These are phyloP conservation scores for Esteya vermicola DNA, from an alignment of 2,329 filamentous ascomycete genomes.

Conservation along the genomic window DNA sequence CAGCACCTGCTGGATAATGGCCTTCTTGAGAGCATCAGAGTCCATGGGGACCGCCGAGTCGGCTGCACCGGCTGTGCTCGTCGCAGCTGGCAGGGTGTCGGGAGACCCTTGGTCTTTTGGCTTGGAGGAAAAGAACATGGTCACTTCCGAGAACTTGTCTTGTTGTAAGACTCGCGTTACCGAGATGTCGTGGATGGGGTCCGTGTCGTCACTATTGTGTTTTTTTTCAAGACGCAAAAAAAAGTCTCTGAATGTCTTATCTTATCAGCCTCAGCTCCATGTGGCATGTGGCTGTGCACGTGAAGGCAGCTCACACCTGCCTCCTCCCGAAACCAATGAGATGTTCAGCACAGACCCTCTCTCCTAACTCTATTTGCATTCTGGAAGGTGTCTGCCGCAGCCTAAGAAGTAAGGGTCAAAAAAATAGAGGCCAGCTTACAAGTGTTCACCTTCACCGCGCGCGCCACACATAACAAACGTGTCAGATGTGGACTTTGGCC, in stretches of 20 bases:
- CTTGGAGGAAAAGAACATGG: conserved; percentile 10
- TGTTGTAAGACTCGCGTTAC: too few relatives aligned
- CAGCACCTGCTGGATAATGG: conserved; percentile 51
- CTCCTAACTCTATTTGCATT: neutral
- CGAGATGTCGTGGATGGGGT: too few relatives aligned
- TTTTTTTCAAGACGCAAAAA: too few relatives aligned
- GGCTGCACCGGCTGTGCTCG: neutral
- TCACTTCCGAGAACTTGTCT: too few relatives aligned
- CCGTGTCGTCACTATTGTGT: too few relatives aligned
- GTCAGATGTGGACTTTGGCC: neutral
- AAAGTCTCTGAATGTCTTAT: conserved; percentile 1
- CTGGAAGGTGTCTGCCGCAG: too few relatives aligned
- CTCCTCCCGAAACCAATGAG: neutral
- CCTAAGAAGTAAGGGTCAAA: neutral
- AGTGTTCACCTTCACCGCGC: conserved; percentile 6
- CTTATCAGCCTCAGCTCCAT: conserved; percentile 2
- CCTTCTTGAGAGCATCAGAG: conserved; percentile 42
- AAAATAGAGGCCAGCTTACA: conserved; percentile 13
- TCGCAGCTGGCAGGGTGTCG: conserved; percentile 1
- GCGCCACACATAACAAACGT: conserved; percentile 3
- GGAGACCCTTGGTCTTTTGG: conserved; percentile 5
- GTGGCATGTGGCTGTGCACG: neutral
- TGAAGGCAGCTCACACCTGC: neutral
- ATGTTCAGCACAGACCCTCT: conserved; percentile 2
- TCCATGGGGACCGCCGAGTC: conserved; percentile 30